These are phyloP conservation scores for Bacidia gigantensis DNA, from an alignment of 495 filamentous ascomycete genomes.

Conservation along the genomic window DNA sequence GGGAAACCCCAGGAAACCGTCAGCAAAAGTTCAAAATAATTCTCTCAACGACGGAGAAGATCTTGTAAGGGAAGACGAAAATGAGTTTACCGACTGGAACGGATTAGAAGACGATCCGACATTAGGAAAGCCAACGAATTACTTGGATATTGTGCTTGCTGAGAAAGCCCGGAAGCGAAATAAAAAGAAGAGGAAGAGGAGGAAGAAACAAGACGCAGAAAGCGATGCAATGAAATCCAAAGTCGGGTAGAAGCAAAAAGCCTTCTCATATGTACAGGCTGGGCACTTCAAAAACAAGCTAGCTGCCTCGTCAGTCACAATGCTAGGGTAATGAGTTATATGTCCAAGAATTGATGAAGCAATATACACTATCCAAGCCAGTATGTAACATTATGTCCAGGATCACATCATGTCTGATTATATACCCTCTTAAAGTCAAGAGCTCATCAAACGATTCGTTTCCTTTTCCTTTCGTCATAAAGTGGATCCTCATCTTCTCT, in stretches of 20 bases:
- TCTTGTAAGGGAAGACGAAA: slow-evolving; percentile 4
- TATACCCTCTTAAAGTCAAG: background rate
- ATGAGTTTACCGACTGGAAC: background rate
- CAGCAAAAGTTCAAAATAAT: background rate
- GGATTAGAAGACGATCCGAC: background rate
- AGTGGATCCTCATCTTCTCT: slow-evolving; percentile 51
- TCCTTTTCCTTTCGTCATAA: slow-evolving; percentile 64
- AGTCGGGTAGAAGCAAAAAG: no score
- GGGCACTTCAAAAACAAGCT: no score
- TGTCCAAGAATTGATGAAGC: no score
- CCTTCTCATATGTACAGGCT: no score
- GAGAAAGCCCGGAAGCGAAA: slow-evolving; percentile 36
- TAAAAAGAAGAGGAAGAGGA: slow-evolving; percentile 40
- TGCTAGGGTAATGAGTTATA: no score
- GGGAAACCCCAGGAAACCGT: slow-evolving; percentile 22
- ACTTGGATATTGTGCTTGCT: slow-evolving; percentile 37
- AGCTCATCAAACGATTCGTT: slow-evolving; percentile 44
- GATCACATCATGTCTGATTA: background rate
- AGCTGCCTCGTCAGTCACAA: no score
- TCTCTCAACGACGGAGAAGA: slow-evolving; percentile 3
- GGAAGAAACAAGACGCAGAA: slow-evolving; percentile 14
- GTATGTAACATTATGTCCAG: background rate
- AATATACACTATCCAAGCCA: background rate
- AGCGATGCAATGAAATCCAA: background rate
- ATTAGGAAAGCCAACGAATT: slow-evolving; percentile 20